Conservation (phyloP, 2,329 filamentous ascomycete species). For the Colletotrichum godetiae region DNA sequence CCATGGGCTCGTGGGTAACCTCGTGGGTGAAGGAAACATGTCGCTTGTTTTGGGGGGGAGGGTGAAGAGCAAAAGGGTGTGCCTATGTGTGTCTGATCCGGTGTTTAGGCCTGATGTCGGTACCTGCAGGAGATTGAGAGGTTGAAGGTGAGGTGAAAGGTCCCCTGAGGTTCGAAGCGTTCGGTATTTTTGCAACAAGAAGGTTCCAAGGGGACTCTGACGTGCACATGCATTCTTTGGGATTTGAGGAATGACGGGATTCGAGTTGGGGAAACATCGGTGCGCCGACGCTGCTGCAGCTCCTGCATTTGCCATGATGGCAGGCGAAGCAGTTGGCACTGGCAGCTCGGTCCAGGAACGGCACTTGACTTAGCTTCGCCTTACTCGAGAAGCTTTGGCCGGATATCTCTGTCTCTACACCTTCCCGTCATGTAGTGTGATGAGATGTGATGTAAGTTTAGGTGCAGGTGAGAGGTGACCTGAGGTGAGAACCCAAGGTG, state of each 20-base stretch:
- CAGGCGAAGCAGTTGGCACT: background rate
- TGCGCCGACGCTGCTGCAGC: conserved; percentile 7
- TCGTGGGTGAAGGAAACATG: conserved; percentile 19
- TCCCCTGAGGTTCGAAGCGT: conserved; percentile 30
- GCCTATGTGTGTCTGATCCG: conserved; percentile 16
- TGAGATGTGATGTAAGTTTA: background rate
- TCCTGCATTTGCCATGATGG: background rate
- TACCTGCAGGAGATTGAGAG: conserved; percentile 34
- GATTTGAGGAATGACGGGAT: conserved; percentile 1
- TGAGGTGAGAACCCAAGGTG: background rate
- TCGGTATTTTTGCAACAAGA: conserved; percentile 17
- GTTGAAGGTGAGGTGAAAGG: conserved; percentile 35
- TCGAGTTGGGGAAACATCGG: background rate
- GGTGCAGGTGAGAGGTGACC: background rate
- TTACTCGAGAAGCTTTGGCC: conserved; percentile 13
- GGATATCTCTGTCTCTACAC: background rate
- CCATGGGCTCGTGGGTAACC: conserved; percentile 20
- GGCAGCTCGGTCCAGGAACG: background rate
- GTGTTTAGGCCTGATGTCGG: conserved; percentile 34
- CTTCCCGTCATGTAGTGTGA: background rate
- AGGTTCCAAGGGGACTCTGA: conserved; percentile 29
- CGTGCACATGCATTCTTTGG: conserved; percentile 18
- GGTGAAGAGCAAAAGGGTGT: conserved; percentile 3
- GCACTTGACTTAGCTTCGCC: background rate
- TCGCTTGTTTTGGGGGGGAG: background rate